A percentile compares a stretch with the other conserved stretches of the same genome.
phyloP scores from a whole-genome alignment of 768 basidiomycete species.

The Strobilomyces confusus region DNA sequence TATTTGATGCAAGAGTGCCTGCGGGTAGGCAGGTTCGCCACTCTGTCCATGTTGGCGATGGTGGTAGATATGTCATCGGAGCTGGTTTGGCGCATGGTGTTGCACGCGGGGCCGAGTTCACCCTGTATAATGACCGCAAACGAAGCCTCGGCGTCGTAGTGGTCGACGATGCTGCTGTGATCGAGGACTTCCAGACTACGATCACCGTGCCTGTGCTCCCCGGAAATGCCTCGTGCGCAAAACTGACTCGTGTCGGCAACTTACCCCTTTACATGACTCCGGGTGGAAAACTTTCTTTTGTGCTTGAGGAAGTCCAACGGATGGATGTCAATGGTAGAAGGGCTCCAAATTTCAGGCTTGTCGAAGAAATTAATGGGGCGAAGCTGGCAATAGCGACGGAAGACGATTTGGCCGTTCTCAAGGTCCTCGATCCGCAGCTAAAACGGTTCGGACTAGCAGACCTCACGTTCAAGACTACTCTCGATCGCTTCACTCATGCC shows the following conservation, averaged over 20 bases:
- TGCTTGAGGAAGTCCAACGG: background rate
- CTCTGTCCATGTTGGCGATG: background rate
- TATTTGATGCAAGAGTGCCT: conserved; percentile 22
- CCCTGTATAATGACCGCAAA: conserved; percentile 15
- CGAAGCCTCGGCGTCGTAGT: background rate
- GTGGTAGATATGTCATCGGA: conserved; percentile 12
- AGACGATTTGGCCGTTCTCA: background rate
- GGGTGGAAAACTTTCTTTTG: background rate
- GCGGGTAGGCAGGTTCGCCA: conserved; percentile 9
- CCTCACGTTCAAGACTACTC: background rate
- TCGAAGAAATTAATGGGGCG: background rate
- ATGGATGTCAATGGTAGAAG: background rate
- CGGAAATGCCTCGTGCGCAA: background rate
- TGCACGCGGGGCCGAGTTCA: conserved; percentile 14
- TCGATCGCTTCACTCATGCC: background rate
- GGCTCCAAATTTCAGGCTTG: background rate
- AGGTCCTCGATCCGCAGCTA: conserved; percentile 1
- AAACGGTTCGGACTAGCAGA: background rate
- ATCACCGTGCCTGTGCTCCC: background rate
- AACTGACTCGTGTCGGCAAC: conserved; percentile 2
- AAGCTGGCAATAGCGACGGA: background rate
- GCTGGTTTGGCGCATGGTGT: conserved; percentile 29
- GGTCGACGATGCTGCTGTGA: conserved; percentile 7
- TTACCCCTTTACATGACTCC: conserved; percentile 1
- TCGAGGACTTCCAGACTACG: conserved; percentile 15